phyloP scores from a whole-genome alignment of 1,284 basidiomycete genomes.

The Farysia itapuensis region DNA sequence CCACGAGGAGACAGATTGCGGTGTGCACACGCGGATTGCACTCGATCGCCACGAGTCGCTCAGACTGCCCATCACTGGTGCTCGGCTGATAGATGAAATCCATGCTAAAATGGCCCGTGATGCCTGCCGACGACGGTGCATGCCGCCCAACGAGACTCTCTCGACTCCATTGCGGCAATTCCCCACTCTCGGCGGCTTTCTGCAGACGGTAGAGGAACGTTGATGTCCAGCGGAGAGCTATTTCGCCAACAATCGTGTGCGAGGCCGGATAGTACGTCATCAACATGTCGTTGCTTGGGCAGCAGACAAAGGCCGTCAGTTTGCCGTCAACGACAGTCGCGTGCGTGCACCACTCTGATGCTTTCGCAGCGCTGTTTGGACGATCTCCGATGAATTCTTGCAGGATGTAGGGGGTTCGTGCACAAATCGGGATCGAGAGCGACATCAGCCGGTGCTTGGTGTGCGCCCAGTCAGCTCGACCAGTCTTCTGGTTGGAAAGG shows the following conservation, averaged over 20 bases:
- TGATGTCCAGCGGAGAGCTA: slow-evolving; percentile 60
- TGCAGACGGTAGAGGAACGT: slow-evolving; percentile 56
- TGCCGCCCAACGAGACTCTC: slow-evolving; percentile 16
- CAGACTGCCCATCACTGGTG: slow-evolving; percentile 38
- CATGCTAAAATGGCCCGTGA: slow-evolving; percentile 62
- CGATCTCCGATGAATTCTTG: slow-evolving; percentile 57
- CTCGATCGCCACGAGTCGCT: slow-evolving; percentile 61
- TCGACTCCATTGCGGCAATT: slow-evolving; percentile 9
- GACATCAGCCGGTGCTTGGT: slow-evolving; percentile 27
- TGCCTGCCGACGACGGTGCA: slow-evolving; percentile 16
- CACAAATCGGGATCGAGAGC: slow-evolving; percentile 38
- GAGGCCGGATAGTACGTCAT: slow-evolving; percentile 62
- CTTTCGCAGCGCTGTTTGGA: slow-evolving; percentile 18
- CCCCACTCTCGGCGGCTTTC: slow-evolving; percentile 3
- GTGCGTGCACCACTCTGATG: slow-evolving; percentile 62
- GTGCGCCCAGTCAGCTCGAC: slow-evolving; percentile 23
- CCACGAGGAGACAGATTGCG: slow-evolving; percentile 60
- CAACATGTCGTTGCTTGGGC: slow-evolving; percentile 63
- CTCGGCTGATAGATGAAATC: slow-evolving; percentile 61
- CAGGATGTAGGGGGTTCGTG: slow-evolving; percentile 47
- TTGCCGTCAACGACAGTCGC: slow-evolving; percentile 61
- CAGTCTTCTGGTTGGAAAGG: slow-evolving; percentile 12
- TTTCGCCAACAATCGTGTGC: slow-evolving; percentile 49
- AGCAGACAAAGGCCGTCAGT: slow-evolving; percentile 62
- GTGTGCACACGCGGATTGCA: slow-evolving; percentile 63